Conservation (phyloP, 1,139 yeast genomes). For the Pneumocystis oryctolagi region DNA sequence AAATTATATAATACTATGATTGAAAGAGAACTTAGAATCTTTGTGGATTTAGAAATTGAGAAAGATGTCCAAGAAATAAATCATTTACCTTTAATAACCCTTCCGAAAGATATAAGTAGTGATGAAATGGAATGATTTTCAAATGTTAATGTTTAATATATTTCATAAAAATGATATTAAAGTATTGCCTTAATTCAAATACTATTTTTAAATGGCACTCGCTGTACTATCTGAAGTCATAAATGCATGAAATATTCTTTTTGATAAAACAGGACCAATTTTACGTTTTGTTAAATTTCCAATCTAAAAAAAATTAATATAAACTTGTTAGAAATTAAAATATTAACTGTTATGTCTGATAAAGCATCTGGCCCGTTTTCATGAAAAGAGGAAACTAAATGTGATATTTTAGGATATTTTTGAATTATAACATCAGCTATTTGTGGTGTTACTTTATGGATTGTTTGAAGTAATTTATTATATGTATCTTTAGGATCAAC, state of each 20-base stretch:
- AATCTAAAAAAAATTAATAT: neutral
- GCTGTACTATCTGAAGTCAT: neutral
- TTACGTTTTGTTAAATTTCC: neutral
- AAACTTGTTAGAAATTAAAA: neutral
- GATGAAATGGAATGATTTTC: neutral
- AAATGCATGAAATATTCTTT: neutral
- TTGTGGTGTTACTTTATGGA: slow-evolving; percentile 14
- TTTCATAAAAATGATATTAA: neutral
- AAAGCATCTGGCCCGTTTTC: neutral
- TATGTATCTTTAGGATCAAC: slow-evolving; percentile 13
- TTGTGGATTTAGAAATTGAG: neutral
- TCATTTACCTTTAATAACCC: neutral
- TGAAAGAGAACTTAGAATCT: neutral
- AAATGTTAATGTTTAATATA: neutral
- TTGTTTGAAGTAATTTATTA: slow-evolving; percentile 11
- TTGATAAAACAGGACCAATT: neutral
- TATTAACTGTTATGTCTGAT: neutral
- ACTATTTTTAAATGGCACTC: neutral
- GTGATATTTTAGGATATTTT: slow-evolving; percentile 4
- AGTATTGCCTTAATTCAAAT: neutral
- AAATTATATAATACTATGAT: neutral
- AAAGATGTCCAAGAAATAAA: neutral
- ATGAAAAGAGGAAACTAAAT: neutral
- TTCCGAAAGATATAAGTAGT: neutral
- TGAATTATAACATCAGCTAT: slow-evolving; percentile 12